phyloP scores from a whole-genome alignment of 495 filamentous ascomycete species.

The Staphylotrichum longicolle region DNA sequence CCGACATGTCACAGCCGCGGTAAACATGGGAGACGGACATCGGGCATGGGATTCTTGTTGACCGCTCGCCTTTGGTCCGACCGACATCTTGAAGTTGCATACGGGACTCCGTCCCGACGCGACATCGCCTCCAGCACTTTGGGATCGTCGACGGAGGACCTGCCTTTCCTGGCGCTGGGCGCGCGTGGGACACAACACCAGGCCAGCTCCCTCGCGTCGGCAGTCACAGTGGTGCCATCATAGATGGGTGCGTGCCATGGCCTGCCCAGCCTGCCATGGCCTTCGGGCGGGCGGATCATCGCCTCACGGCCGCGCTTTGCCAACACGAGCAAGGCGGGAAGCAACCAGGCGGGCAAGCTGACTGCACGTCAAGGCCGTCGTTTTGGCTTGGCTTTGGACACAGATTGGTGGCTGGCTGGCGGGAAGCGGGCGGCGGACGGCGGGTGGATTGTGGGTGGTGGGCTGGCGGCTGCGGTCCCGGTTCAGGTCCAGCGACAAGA shows the following conservation, averaged over 20 bases:
- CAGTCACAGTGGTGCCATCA: neutral
- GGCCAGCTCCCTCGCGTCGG: neutral
- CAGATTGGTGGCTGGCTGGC: neutral
- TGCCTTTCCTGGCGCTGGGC: slow-evolving; percentile 13
- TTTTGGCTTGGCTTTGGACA: neutral
- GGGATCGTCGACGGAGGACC: neutral
- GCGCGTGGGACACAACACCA: neutral
- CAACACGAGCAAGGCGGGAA: neutral
- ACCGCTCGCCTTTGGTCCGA: no score
- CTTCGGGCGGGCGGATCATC: slow-evolving; percentile 6
- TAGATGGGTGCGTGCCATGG: no score
- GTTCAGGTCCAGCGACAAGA: neutral
- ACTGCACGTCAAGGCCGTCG: neutral
- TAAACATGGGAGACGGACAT: neutral
- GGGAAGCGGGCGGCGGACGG: neutral
- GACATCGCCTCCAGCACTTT: neutral
- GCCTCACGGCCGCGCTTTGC: neutral
- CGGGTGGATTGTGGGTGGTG: slow-evolving; percentile 3
- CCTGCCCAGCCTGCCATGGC: neutral
- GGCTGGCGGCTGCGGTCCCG: neutral
- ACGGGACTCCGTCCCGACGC: neutral
- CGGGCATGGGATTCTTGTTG: neutral
- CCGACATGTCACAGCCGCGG: neutral
- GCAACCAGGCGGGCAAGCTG: neutral
- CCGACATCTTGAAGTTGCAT: no score